Conservation (phyloP, 139 green algal genomes). For the Chlamydomonas incerta region DNA sequence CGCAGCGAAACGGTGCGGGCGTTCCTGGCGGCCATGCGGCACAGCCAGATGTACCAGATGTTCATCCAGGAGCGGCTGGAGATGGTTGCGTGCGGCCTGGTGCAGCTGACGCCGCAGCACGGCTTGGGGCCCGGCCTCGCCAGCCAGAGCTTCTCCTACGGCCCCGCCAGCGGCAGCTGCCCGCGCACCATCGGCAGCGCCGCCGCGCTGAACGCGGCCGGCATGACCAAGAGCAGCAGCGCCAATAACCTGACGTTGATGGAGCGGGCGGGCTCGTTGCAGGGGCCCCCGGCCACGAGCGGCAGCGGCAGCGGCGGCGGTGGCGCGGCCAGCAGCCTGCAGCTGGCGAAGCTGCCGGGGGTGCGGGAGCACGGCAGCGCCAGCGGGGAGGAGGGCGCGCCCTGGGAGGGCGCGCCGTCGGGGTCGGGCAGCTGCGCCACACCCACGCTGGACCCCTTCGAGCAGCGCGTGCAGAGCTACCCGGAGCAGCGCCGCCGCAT, state of each 20-base stretch:
- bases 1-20: constrained; percentile 57
- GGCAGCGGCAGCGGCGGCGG: background rate
- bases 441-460: constrained; percentile 52
- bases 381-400: background rate
- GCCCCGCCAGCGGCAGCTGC: background rate
- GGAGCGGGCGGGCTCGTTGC: background rate
- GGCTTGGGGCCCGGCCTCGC: background rate
- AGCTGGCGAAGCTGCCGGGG: background rate
- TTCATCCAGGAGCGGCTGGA: constrained; percentile 78
- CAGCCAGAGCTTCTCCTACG: constrained; percentile 1
- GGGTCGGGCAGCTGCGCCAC: background rate
- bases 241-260: background rate
- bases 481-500: constrained; percentile 24
- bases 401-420: background rate
- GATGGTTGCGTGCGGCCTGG: constrained; percentile 46
- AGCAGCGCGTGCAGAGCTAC: constrained; percentile 54
- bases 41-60: constrained; percentile 85
- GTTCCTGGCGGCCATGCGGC: constrained; percentile 72
- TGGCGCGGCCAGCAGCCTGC: too few species aligned
- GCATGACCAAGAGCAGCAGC: constrained; percentile 17
- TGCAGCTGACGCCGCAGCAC: background rate
- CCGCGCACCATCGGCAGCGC: background rate
- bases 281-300: background rate
- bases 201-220: background rate
- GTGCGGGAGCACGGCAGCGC: background rate